Conservation (phyloP, 495 filamentous ascomycete species). For the Penicillium turbatum region DNA sequence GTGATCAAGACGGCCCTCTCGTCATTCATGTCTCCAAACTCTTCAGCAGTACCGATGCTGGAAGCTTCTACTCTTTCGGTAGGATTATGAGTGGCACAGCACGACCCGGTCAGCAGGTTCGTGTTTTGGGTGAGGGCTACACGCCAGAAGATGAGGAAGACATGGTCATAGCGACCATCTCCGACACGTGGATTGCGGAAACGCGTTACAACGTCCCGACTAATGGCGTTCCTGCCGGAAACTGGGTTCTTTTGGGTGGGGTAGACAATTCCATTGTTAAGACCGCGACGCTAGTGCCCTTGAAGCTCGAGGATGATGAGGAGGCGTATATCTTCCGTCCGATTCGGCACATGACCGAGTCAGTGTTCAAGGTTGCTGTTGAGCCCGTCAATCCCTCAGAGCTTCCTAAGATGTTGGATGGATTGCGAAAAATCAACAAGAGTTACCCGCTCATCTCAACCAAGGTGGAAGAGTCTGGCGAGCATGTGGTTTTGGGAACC, state of each 20-base stretch:
- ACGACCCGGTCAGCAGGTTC: constrained; percentile 72
- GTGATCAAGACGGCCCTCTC: constrained; percentile 85
- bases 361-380: constrained; percentile 95
- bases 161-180: constrained; percentile 86
- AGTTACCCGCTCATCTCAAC: constrained; percentile 92
- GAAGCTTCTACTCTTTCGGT: constrained; percentile 82
- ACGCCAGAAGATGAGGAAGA: constrained; percentile 97
- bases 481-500: constrained; percentile 91
- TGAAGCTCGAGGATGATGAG: constrained; percentile 74
- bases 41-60: constrained; percentile 82
- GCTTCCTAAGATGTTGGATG: constrained; percentile 98
- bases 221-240: constrained; percentile 91
- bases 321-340: constrained; percentile 94
- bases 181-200: constrained; percentile 88
- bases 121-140: constrained; percentile 93
- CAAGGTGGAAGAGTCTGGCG: constrained; percentile 98
- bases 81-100: constrained; percentile 92
- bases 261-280: constrained; percentile 99
- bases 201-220: constrained; percentile 88
- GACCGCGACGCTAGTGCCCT: constrained; percentile 88
- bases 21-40: constrained; percentile 90
- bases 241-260: constrained; percentile 83
- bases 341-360: constrained; percentile 91
- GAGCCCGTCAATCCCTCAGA: constrained; percentile 98
- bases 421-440: constrained; percentile 94